Conservation (phyloP, 1,139 yeast species). For the Arxiozyma bovina region DNA sequence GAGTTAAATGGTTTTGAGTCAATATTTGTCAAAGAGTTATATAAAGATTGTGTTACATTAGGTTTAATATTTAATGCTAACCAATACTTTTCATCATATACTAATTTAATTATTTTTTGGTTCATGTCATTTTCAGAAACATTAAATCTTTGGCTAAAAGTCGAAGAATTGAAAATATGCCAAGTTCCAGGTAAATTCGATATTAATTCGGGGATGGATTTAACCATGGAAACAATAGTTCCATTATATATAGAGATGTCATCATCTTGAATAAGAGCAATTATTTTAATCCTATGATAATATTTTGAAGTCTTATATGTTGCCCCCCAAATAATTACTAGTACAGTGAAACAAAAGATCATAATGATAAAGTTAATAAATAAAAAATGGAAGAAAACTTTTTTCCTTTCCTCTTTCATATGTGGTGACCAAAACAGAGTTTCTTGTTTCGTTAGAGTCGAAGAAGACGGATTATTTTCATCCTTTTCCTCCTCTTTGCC, state of each 20-base stretch:
- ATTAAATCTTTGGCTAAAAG: conserved; percentile 27
- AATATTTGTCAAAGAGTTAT: conserved; percentile 30
- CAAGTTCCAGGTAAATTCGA: conserved; percentile 15
- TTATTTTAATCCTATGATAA: conserved; percentile 8
- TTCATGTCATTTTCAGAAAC: conserved; percentile 29
- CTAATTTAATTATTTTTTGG: conserved; percentile 34
- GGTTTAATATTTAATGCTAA: conserved; percentile 40
- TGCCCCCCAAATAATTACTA: conserved; percentile 13
- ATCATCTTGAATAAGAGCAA: conserved; percentile 13
- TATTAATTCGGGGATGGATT: conserved; percentile 2
- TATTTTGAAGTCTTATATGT: conserved; percentile 8
- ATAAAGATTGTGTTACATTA: conserved; percentile 37
- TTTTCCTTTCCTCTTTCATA: conserved; percentile 6
- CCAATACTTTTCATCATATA: conserved; percentile 50
- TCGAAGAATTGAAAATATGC: conserved; percentile 26
- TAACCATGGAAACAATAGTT: neutral
- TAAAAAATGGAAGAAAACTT: conserved; percentile 6
- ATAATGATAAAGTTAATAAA: conserved; percentile 7
- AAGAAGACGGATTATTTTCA: neutral
- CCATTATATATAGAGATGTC: neutral
- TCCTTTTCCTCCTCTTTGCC: neutral
- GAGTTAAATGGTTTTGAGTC: conserved; percentile 19
- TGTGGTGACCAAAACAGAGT: conserved; percentile 8
- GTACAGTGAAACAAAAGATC: conserved; percentile 9
- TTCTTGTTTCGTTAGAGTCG: neutral